Percentiles rank a stretch among this genome's conserved stretches.
These are phyloP conservation scores for Trametes maxima DNA, from an alignment of 768 basidiomycete species.

Conservation along the genomic window DNA sequence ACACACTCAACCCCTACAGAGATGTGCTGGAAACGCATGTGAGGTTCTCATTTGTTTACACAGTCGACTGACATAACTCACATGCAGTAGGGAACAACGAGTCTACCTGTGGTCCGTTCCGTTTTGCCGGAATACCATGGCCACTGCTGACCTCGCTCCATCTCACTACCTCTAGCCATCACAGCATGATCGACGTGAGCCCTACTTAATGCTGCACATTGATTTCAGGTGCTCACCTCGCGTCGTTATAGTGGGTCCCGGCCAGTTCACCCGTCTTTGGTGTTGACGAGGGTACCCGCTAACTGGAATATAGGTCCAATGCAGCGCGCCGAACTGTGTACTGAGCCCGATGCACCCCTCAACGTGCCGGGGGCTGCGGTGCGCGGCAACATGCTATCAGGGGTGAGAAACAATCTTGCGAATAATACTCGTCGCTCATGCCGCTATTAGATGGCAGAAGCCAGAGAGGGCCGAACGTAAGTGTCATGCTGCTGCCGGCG, in stretches of 20 bases:
- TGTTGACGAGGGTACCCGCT: not conserved
- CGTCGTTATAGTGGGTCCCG: not conserved
- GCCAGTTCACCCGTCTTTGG: not conserved
- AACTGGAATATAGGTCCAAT: not conserved
- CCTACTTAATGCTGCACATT: not conserved
- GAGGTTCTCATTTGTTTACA: not conserved
- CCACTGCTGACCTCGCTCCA: not conserved
- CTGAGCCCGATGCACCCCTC: not conserved
- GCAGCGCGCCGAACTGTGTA: not conserved
- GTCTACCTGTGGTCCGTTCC: not conserved
- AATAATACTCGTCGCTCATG: not conserved
- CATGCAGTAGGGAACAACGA: not conserved
- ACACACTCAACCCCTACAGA: not conserved
- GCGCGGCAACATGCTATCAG: not conserved
- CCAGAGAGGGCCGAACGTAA: not conserved
- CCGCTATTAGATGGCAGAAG: not conserved
- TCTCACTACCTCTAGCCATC: not conserved
- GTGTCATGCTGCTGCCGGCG: not conserved
- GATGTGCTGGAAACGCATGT: conserved; percentile 8
- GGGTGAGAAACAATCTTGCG: not conserved
- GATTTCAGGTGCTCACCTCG: not conserved
- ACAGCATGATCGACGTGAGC: not conserved
- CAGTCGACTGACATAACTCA: not conserved
- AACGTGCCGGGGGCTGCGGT: not conserved
- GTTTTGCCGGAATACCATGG: no score